Evolutionary conservation across 2,329 filamentous ascomycete genomes (phyloP).

Genomic region (Herpotrichia juniperi): DNA sequence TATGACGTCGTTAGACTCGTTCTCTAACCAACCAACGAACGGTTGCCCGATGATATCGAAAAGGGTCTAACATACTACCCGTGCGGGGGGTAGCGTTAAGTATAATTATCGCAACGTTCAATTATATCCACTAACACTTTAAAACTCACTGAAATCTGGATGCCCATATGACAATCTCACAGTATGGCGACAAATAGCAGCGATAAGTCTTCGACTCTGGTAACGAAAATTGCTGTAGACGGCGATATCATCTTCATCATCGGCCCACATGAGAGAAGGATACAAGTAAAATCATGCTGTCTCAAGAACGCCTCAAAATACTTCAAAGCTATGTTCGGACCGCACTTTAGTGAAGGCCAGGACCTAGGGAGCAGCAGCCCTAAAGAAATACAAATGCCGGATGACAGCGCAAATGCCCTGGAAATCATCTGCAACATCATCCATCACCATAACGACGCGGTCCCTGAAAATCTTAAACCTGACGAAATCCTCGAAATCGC

Average conservation of each 20-base stretch:
- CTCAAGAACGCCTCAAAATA: constrained; percentile 12
- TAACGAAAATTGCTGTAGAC: constrained; percentile 10
- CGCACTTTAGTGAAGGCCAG: constrained; percentile 16
- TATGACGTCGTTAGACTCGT: too few species aligned
- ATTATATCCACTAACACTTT: too few species aligned
- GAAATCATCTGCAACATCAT: constrained; percentile 6
- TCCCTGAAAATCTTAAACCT: neutral
- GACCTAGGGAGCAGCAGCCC: neutral
- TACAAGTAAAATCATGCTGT: constrained; percentile 8
- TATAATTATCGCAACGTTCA: too few species aligned
- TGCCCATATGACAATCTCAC: neutral
- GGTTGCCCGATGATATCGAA: too few species aligned
- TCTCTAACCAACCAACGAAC: too few species aligned
- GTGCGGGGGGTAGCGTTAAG: too few species aligned
- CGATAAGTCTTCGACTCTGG: too few species aligned
- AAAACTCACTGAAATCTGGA: too few species aligned
- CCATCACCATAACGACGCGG: constrained; percentile 4
- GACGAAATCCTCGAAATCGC: constrained; percentile 3
- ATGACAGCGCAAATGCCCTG: constrained; percentile 2
- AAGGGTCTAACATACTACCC: too few species aligned
- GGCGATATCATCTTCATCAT: constrained; percentile 17
- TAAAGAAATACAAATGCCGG: neutral
- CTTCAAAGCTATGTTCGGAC: constrained; percentile 17
- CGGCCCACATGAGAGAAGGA: constrained; percentile 1
- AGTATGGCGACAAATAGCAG: neutral